These are phyloP conservation scores for Corchorus capsularis DNA, from an alignment of 345 rosid species.

Conservation along the genomic window DNA sequence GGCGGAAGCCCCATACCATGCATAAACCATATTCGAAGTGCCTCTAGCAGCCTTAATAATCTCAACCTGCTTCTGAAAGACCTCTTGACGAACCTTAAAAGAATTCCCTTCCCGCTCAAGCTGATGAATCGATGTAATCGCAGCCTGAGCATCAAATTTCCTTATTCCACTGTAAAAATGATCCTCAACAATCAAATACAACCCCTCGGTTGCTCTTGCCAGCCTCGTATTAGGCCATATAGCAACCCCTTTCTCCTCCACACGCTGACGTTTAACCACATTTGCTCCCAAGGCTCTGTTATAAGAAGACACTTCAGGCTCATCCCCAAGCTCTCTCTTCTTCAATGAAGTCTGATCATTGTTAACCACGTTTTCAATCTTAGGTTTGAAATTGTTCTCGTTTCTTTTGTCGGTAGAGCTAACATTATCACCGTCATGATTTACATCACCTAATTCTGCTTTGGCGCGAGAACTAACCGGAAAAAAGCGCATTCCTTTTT, in stretches of 20 bases:
- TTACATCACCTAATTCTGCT: background rate
- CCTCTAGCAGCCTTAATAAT: conserved; percentile 32
- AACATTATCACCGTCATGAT: background rate
- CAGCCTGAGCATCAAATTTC: conserved; percentile 23
- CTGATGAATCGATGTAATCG: conserved; percentile 40
- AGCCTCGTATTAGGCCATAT: conserved; percentile 37
- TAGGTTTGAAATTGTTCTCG: background rate
- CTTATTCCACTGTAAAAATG: conserved; percentile 34
- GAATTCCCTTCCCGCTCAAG: conserved; percentile 22
- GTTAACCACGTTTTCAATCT: conserved; percentile 26
- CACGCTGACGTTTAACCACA: conserved; percentile 28
- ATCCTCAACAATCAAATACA: conserved; percentile 25
- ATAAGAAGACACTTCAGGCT: conserved; percentile 35
- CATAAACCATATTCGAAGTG: conserved; percentile 32
- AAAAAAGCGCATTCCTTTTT: conserved; percentile 41
- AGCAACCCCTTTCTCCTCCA: background rate
- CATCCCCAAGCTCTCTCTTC: conserved; percentile 40
- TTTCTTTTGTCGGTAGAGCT: background rate
- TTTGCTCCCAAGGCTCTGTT: conserved; percentile 18
- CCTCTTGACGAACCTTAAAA: conserved; percentile 36
- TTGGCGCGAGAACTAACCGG: conserved; percentile 28
- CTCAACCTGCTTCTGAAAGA: conserved; percentile 38
- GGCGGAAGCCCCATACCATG: conserved; percentile 47
- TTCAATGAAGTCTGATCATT: conserved; percentile 22
- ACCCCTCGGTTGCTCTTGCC: conserved; percentile 28